Conservation (phyloP, 2,329 filamentous ascomycete species). For the Graphilbum sp. region DNA sequence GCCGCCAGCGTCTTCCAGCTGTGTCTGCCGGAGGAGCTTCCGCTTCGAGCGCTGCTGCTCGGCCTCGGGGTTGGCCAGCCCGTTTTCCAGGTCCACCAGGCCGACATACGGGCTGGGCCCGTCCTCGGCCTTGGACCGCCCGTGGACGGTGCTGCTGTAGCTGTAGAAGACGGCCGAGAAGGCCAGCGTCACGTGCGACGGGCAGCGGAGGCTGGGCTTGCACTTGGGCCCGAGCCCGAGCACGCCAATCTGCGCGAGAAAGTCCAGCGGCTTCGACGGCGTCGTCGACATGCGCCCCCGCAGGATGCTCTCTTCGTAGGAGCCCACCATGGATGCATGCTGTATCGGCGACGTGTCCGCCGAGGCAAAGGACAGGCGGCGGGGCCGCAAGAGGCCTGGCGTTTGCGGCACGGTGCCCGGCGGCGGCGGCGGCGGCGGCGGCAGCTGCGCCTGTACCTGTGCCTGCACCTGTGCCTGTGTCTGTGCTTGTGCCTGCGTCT, state of each 20-base stretch:
- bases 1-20: too few species aligned
- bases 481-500: background rate
- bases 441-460: too few species aligned
- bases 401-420: slow-evolving; percentile 27
- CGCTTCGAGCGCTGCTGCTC: slow-evolving; percentile 28
- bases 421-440: too few species aligned
- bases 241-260: slow-evolving; percentile 89
- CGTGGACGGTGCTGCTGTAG: slow-evolving; percentile 45
- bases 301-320: slow-evolving; percentile 93
- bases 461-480: too few species aligned
- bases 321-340: slow-evolving; percentile 91
- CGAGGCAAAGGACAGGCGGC: slow-evolving; percentile 56
- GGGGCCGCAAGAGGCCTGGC: slow-evolving; percentile 32
- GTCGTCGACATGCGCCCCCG: slow-evolving; percentile 93
- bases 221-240: slow-evolving; percentile 68
- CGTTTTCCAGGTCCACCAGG: slow-evolving; percentile 77
- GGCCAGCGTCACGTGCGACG: slow-evolving; percentile 74
- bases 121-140: slow-evolving; percentile 52
- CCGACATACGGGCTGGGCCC: slow-evolving; percentile 94
- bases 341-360: slow-evolving; percentile 63
- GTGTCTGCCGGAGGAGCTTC: slow-evolving; percentile 18
- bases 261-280: slow-evolving; percentile 81
- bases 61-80: slow-evolving; percentile 38
- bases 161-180: slow-evolving; percentile 96
- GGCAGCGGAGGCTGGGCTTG: slow-evolving; percentile 70